Base-by-base conservation (phyloP, 331 rosid genomes). In the Prunus yedoensis region DNA sequence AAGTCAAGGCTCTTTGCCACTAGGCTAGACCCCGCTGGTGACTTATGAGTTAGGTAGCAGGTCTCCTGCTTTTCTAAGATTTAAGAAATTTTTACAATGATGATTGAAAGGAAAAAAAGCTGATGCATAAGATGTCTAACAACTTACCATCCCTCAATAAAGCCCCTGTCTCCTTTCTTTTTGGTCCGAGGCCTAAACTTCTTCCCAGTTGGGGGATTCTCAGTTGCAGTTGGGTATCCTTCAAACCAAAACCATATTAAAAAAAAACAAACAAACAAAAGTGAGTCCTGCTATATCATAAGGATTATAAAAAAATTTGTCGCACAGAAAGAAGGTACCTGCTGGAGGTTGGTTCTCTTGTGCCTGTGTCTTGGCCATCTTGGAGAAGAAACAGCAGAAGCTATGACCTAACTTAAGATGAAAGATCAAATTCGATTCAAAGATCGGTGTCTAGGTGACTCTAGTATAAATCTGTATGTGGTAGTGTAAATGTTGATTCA, bases 121-220 rank as follows among this genome's bases (percentile, higher is more conserved):
- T 38, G 60, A 57, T 58, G 68, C 10, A 38, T 12, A 30, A 32
- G 27, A 25, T 66, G 7, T 51, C 70, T 35, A 61, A 51, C 88
- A 56, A 56, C 89, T 79, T 73, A 90, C 96, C 96, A 92, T 83
- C 97, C 97, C 80, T 92, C 96, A 45, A 88, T 83, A 88, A 90
- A 92, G 72, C 96, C 83, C 57, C 93, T 84, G 5, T 92, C 96
- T 69, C 96, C 97, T 84, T 76, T 88, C 79, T 78, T 88, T 86
- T 80, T 88, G 0, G 87, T 23, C 13, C 75, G n/a, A 2, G 66
- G 15, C 71, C 83, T 57, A 11, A 80, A 66, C 88, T 82, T 82
- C 78, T 81, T 83, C 76, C 45, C 82, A 20, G 84, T 10, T 25
- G 84, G 86, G 6, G 88, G 89, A 79, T 90, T 73, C 73, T 82